Evolutionary conservation across 225 moss, liverwort and hornwort species (phyloP).

Genomic region (Antitrichia curtipendula): DNA sequence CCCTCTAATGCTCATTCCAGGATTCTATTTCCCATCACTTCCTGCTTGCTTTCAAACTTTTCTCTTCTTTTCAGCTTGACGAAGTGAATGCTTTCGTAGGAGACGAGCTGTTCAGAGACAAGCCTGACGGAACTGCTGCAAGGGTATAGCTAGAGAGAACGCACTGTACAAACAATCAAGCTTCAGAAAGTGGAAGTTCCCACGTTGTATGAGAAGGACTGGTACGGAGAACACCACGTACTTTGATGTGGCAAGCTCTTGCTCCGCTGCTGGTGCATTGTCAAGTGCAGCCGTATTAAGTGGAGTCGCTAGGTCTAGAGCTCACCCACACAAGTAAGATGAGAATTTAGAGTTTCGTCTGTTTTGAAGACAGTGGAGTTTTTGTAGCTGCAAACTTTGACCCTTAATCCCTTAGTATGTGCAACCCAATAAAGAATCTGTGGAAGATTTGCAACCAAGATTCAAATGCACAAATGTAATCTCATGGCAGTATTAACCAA

Average conservation of each 20-base stretch:
- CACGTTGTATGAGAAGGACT: slow-evolving; percentile 40
- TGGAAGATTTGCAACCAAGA: background rate
- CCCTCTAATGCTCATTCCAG: background rate
- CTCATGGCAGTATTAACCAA: background rate
- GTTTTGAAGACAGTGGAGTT: background rate
- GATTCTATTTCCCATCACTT: background rate
- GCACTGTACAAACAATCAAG: slow-evolving; percentile 13
- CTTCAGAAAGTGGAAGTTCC: slow-evolving; percentile 24
- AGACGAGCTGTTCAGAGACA: slow-evolving; percentile 16
- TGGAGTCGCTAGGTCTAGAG: background rate
- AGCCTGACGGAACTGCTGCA: slow-evolving; percentile 44
- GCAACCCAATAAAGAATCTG: no score
- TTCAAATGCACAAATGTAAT: background rate
- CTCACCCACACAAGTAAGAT: slow-evolving; percentile 19
- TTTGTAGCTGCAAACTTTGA: background rate
- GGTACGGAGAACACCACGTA: background rate
- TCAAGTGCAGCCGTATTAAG: background rate
- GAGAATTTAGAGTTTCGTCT: background rate
- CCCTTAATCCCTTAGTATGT: no score
- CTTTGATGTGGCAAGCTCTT: slow-evolving; percentile 11
- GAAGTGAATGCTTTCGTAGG: slow-evolving; percentile 38
- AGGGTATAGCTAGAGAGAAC: slow-evolving; percentile 12
- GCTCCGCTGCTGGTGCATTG: background rate
- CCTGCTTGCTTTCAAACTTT: background rate
- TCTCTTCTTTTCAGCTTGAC: slow-evolving; percentile 21